A percentile compares a stretch with the other conserved stretches of the same genome.
phyloP scores from a whole-genome alignment of 805 yeast species.

The Nakazawaea anatomiae region DNA sequence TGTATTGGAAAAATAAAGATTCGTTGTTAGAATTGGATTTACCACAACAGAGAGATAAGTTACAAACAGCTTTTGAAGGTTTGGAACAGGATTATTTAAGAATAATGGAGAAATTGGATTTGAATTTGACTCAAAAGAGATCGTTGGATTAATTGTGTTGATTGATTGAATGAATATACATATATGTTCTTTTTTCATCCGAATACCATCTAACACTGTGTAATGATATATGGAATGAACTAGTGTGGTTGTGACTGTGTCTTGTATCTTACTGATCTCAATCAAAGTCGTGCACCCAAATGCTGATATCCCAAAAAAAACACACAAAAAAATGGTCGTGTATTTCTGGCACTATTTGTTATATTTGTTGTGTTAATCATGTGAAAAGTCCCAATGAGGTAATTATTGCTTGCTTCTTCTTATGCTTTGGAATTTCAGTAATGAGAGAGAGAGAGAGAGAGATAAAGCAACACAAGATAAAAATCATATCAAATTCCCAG shows the following conservation, averaged over 20 bases:
- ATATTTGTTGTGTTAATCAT: too few species aligned
- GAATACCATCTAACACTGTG: too few species aligned
- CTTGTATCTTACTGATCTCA: too few species aligned
- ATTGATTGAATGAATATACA: background rate
- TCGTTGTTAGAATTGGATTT: constrained; percentile 62
- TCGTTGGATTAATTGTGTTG: background rate
- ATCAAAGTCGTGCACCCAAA: too few species aligned
- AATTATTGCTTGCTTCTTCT: background rate
- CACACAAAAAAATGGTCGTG: too few species aligned
- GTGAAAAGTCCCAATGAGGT: background rate
- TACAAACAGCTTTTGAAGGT: constrained; percentile 67
- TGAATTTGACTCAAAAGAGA: constrained; percentile 13
- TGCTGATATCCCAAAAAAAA: too few species aligned
- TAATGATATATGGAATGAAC: too few species aligned
- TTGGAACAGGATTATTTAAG: constrained; percentile 68
- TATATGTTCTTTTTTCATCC: background rate
- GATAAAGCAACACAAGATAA: too few species aligned
- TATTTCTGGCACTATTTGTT: too few species aligned
- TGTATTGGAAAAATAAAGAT: constrained; percentile 76
- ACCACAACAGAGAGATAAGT: constrained; percentile 59
- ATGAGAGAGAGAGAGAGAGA: too few species aligned
- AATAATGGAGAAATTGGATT: constrained; percentile 32
- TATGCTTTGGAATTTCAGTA: background rate
- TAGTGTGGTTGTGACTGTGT: too few species aligned
- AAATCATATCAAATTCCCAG: too few species aligned